Conservation (phyloP, 495 filamentous ascomycete genomes). For the Daldinia childiae region DNA sequence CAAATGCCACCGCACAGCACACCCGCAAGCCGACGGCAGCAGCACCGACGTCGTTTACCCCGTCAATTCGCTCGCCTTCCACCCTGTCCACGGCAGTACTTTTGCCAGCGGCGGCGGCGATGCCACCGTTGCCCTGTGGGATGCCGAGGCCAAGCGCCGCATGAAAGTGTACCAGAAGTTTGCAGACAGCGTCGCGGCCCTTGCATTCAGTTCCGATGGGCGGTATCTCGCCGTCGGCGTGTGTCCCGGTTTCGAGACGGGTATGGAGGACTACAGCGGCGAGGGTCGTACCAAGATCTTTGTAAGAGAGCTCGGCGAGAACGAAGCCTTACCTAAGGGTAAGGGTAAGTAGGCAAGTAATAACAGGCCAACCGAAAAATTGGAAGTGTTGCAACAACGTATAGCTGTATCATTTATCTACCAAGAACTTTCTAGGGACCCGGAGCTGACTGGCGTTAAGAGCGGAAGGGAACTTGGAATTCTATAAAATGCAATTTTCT, state of each 20-base stretch:
- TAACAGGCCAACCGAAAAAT: neutral
- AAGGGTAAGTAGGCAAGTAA: slow-evolving; percentile 52
- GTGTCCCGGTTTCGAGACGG: slow-evolving; percentile 93
- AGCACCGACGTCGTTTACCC: slow-evolving; percentile 72
- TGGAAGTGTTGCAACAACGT: neutral
- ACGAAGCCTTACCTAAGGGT: slow-evolving; percentile 90
- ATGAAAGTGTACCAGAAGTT: slow-evolving; percentile 91
- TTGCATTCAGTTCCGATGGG: slow-evolving; percentile 82
- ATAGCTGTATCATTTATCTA: slow-evolving; percentile 9
- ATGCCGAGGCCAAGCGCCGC: slow-evolving; percentile 88
- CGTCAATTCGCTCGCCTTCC: slow-evolving; percentile 92
- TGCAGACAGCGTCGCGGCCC: slow-evolving; percentile 75
- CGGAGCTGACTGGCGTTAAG: slow-evolving; percentile 39
- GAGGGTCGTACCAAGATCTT: slow-evolving; percentile 79
- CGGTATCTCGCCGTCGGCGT: slow-evolving; percentile 84
- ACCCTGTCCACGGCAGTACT: slow-evolving; percentile 82
- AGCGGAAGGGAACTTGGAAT: slow-evolving; percentile 22
- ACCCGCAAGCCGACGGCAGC: slow-evolving; percentile 41
- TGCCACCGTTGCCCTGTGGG: slow-evolving; percentile 94
- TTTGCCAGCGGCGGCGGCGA: slow-evolving; percentile 95
- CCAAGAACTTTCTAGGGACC: slow-evolving; percentile 20
- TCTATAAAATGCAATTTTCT: slow-evolving; percentile 8
- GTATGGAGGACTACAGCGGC: slow-evolving; percentile 75
- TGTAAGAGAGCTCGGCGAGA: slow-evolving; percentile 83
- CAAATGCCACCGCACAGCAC: slow-evolving; percentile 88